Conservation (phyloP, 352 stramenopile genomes). For the Globisporangium recalcitrans region DNA sequence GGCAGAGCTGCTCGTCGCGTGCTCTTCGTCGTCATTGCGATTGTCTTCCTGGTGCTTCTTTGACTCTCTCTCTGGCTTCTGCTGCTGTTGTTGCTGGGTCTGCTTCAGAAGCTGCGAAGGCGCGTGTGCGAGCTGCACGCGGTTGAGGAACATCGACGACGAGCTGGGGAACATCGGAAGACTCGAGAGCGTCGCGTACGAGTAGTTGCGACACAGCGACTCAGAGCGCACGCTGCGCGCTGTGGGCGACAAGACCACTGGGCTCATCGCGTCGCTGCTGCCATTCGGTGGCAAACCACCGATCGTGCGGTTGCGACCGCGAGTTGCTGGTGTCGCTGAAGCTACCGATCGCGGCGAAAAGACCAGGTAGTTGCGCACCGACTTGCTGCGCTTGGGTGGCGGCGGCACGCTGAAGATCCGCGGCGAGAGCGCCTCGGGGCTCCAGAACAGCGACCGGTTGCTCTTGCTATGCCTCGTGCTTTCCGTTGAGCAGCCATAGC, state of each 20-base stretch:
- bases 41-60: neutral
- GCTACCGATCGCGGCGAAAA: neutral
- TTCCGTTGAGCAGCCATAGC: neutral
- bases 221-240: constrained; percentile 12
- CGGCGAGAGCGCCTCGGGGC: constrained; percentile 11
- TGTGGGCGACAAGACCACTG: neutral
- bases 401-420: constrained; percentile 4
- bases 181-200: constrained; percentile 6
- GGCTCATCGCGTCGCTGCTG: neutral
- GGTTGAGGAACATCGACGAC: constrained; percentile 16
- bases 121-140: constrained; percentile 10
- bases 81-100: neutral
- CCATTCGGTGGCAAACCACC: neutral
- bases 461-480: neutral
- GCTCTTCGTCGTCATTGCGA: neutral
- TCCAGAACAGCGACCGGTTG: constrained; percentile 11
- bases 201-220: constrained; percentile 6
- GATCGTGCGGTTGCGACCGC: neutral
- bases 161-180: constrained; percentile 12
- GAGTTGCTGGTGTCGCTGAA: neutral
- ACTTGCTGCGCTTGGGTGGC: constrained; percentile 12
- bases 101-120: constrained; percentile 7
- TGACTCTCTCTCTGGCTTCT: neutral
- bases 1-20: neutral
- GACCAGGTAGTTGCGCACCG: constrained; percentile 14